Conservation (phyloP, 768 basidiomycete species). For the Russula emetica region DNA sequence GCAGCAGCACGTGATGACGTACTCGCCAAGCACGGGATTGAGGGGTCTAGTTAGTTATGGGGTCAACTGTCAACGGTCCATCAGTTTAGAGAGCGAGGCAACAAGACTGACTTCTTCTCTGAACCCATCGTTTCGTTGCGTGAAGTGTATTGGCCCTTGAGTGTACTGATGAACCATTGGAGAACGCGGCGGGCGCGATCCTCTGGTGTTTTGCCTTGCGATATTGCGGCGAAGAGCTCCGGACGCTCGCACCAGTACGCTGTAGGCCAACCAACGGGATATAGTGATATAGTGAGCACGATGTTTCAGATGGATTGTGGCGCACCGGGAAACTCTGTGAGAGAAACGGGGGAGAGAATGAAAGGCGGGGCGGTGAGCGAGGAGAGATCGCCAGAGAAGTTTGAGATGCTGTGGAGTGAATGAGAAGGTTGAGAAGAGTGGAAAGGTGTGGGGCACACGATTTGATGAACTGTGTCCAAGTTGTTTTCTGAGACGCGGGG, state of each 20-base stretch:
- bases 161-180: slow-evolving; percentile 93
- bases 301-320: slow-evolving; percentile 17
- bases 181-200: slow-evolving; percentile 77
- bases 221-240: slow-evolving; percentile 81
- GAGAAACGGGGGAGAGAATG: slow-evolving; percentile 85
- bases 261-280: slow-evolving; percentile 32
- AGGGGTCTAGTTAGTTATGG: slow-evolving; percentile 56
- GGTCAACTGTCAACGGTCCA: background rate
- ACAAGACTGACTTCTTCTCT: slow-evolving; percentile 81
- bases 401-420: slow-evolving; percentile 56
- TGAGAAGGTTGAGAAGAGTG: slow-evolving; percentile 23
- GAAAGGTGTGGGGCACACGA: slow-evolving; percentile 45
- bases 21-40: slow-evolving; percentile 94
- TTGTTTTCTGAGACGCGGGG: slow-evolving; percentile 75
- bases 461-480: slow-evolving; percentile 90
- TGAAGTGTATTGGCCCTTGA: slow-evolving; percentile 94
- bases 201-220: slow-evolving; percentile 68
- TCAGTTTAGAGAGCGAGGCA: background rate
- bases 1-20: slow-evolving; percentile 34
- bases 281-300: slow-evolving; percentile 4
- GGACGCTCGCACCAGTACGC: slow-evolving; percentile 98
- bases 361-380: slow-evolving; percentile 83
- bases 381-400: slow-evolving; percentile 84
- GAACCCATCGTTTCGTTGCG: slow-evolving; percentile 94
- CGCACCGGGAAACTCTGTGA: slow-evolving; percentile 88